Evolutionary conservation across 306 rosid species (phyloP), one percentile per base, ranked within the genome.

Genomic region (Oemleria cerasiformis): DNA sequence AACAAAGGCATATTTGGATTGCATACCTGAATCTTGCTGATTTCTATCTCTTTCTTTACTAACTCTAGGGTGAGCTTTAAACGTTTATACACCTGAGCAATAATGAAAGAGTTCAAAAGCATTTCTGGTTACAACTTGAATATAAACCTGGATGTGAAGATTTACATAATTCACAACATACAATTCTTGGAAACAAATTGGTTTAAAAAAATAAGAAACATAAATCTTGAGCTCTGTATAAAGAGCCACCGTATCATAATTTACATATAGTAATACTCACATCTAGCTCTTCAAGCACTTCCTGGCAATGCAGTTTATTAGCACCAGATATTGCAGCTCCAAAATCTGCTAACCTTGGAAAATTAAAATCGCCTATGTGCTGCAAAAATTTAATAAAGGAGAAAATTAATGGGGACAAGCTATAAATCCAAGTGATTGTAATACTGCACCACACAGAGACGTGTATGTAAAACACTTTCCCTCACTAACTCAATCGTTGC

Each of bases 41-140:
- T 88, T 84, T 94, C 99, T 88, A 94, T 94, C 83, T 94, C 99
- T 81, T 88, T 94, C 88, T 94, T 94, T 75, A 94, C 88, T 65
- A 94, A 84, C 79, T 94, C 97, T 53, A 94, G 79, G 4, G 97
- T 86, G 84, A 94, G 96, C 75, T 91, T 89, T 68, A 94, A 83
- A 65, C 99, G 96, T 57, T 86, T 84, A 77, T 86, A 79, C 63
- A 94, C 99, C 99, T 94, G 80, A 68, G 39, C 66, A 71, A 73
- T 68, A 55, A 67, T 43, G 7, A 65, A 30, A 59, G 38, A 10
- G 53, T 74, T 8, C 17, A 71, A 71, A 47, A 38, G 15, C 67
- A 70, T 43, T 34, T 53, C 49, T 50, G 54, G 36, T 68, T n/a
- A 57, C 57, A 68, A 38, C 47, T 75, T 61, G 72, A 47, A 59